Conservation (phyloP, 768 basidiomycete species). For the Naganishia onofrii region DNA sequence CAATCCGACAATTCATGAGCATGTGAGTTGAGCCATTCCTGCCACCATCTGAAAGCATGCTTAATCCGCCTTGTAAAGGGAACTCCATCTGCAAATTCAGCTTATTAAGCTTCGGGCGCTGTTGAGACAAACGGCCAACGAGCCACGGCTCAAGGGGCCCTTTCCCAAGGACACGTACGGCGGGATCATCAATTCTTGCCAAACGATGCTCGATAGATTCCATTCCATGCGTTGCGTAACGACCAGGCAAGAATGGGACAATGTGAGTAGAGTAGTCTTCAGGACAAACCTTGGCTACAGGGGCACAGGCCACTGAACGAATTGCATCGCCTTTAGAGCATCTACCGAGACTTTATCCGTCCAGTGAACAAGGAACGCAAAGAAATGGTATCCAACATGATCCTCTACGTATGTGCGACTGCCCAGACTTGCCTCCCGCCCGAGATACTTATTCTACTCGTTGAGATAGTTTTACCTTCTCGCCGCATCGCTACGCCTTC, state of each 20-base stretch:
- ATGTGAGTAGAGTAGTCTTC: too few relatives aligned
- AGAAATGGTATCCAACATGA: conserved; percentile 69
- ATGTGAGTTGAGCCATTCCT: conserved; percentile 14
- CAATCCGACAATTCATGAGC: conserved; percentile 22
- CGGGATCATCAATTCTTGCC: conserved; percentile 49
- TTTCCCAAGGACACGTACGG: conserved; percentile 86
- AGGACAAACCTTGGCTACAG: too few relatives aligned
- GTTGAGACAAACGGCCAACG: conserved; percentile 84
- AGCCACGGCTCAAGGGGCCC: conserved; percentile 91
- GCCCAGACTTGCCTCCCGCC: neutral
- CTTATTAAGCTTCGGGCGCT: conserved; percentile 79
- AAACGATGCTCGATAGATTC: conserved; percentile 60
- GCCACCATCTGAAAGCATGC: too few relatives aligned
- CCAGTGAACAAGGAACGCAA: conserved; percentile 85
- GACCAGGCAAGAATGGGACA: conserved; percentile 77
- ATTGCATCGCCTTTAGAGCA: conserved; percentile 57
- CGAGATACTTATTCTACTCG: neutral
- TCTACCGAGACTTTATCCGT: conserved; percentile 79
- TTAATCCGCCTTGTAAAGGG: conserved; percentile 59
- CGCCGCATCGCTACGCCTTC: conserved; percentile 45
- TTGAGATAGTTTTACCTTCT: conserved; percentile 44
- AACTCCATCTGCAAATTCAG: conserved; percentile 87
- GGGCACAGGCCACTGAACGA: too few relatives aligned
- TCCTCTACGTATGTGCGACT: conserved; percentile 61
- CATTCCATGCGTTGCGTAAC: conserved; percentile 98